phyloP scores from a whole-genome alignment of 495 filamentous ascomycete species.

The Pyrenula massariospora region DNA sequence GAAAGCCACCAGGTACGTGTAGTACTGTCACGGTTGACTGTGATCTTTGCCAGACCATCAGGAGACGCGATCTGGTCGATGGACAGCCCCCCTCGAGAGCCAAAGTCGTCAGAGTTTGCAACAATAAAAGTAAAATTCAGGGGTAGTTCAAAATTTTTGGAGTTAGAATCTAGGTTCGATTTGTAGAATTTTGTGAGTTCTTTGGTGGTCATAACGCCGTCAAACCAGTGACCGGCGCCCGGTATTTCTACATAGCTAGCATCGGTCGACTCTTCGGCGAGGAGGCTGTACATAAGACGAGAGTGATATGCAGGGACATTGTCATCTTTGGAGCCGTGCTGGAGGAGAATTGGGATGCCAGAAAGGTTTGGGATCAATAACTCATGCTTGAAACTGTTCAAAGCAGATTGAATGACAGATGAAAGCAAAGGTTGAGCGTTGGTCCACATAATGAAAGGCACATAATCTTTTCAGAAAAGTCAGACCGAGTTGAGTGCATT shows the following conservation, averaged over 20 bases:
- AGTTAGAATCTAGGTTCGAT: conserved; percentile 3
- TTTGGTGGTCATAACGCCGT: conserved; percentile 31
- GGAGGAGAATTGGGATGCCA: conserved; percentile 43
- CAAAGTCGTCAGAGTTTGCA: conserved; percentile 36
- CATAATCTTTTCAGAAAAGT: conserved; percentile 32
- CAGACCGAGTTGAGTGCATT: neutral
- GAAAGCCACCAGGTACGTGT: conserved; percentile 16
- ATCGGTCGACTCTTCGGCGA: conserved; percentile 24
- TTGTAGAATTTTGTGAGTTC: conserved; percentile 31
- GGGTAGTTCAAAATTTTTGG: conserved; percentile 8
- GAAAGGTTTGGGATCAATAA: conserved; percentile 36
- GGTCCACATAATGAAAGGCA: conserved; percentile 46
- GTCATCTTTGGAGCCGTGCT: conserved; percentile 44
- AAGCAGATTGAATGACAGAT: conserved; percentile 28
- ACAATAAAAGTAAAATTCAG: conserved; percentile 31
- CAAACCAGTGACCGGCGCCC: conserved; percentile 41
- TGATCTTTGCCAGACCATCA: conserved; percentile 29
- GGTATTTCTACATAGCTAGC: conserved; percentile 40
- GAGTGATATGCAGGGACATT: conserved; percentile 51
- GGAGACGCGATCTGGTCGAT: conserved; percentile 34
- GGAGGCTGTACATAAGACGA: conserved; percentile 34
- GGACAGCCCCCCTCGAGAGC: conserved; percentile 33
- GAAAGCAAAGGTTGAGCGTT: conserved; percentile 33
- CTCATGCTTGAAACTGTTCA: conserved; percentile 43
- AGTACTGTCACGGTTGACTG: conserved; percentile 11